Base-by-base conservation (phyloP, 352 stramenopile genomes). In the Thalassiosira allenii region DNA sequence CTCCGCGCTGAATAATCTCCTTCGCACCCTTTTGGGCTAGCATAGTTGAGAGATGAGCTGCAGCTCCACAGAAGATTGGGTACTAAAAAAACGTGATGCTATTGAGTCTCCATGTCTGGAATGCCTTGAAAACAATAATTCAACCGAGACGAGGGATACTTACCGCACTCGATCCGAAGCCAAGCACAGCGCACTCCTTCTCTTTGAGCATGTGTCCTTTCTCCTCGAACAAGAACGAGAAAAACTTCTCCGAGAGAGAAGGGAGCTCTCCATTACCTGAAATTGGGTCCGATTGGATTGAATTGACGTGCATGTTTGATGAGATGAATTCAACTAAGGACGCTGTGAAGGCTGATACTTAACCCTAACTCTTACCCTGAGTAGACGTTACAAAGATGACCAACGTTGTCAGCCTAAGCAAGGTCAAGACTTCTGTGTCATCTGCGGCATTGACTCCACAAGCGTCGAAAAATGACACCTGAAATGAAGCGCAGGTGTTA, bases 201-300 rank as follows among this genome's bases (percentile, higher is more conserved):
- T 41, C 74, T 17, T 33, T 22, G 25, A 82, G 27, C 5, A 72
- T 1, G 49, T 32, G 23, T 2, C 56, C 57, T 41, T 76, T 71
- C n/a, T 82, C 51, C 6, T 49, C 47, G 64, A 82, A 82, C 30
- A 82, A 54, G 14, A 51, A 27, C 0, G 74, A 82, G 22, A 82
- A 82, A 25, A 82, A 82, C 34, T 76, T 76, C 9, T 70, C 6
- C 17, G 74, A 59, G 25, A 62, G 54, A 2, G 64, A 77, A 20
- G 74, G 74, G 2, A 82, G n/a, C 32, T 82, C 74, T 49, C 74
- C 74, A 59, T 82, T 82, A 33, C 74, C 74, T n/a, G n/a, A n/a
- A n/a, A n/a, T n/a, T n/a, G n/a, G n/a, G n/a, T n/a, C n/a, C n/a
- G n/a, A n/a, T n/a, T n/a, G n/a, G n/a, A n/a, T n/a, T n/a, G n/a